Base-by-base conservation (phyloP, 495 filamentous ascomycete genomes). In the Aspergillus sclerotiicarbonarius region DNA sequence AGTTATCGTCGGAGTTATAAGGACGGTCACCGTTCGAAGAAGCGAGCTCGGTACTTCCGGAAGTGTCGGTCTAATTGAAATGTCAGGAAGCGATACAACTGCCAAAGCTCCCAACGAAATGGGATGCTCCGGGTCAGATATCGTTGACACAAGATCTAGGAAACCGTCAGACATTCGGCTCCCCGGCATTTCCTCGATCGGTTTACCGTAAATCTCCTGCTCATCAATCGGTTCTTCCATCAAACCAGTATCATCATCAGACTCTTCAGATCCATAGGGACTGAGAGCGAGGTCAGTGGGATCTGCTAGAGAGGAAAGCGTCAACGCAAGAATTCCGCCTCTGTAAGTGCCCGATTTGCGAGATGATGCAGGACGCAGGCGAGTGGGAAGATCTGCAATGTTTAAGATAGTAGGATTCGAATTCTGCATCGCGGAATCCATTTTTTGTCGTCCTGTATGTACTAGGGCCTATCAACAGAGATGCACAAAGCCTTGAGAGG, bases 1-100 rank as follows among this genome's bases (percentile, higher is more conserved):
- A 18, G 92, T 96, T 66, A 98, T 91, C 16, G 95, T 98, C n/a
- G 94, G 94, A 4, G 94, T 98, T 52, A 98, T 87, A n/a, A 80
- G 70, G 8, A 83, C 79, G 5, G 79, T 77, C 55, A 80, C 76
- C 7, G 79, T 80, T 50, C 79, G 75, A 20, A 77, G 74, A 16
- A 76, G 76, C 1, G 77, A 81, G 15, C 60, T 63, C 4, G 71
- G 71, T 16, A 74, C 68, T 37, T 67, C 56, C 12, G 84, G 79
- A 15, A 85, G 79, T 10, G 86, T 79, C 25, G 89, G 88, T 8
- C 74, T 80, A 56, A 98, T 87, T 58, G 82, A 77, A 63, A 98
- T 97, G 67, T 98, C 94, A 9, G 90, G 89, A 8, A 98, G 86
- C 47, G 90, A 95, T 48, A 98, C 91, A 13, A 98, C 95, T 12